A percentile compares a stretch with the other conserved stretches of the same genome.
phyloP scores from a whole-genome alignment of 768 basidiomycete species.

The Sporobolomyces pararoseus region DNA sequence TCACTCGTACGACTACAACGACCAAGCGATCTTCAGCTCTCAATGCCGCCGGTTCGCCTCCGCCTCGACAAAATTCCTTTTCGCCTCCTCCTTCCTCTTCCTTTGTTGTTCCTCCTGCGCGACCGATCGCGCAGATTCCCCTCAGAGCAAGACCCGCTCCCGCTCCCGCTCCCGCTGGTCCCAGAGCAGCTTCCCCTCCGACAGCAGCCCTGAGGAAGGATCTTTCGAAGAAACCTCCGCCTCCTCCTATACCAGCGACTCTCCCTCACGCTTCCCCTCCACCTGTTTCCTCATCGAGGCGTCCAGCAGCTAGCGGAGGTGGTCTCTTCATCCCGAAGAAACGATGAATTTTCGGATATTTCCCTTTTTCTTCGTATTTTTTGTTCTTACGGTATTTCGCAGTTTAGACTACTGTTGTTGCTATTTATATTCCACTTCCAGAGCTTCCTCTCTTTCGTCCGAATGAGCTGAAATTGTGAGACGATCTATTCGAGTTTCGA shows the following conservation, averaged over 20 bases:
- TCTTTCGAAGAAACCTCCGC: no score
- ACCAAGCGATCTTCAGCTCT: not conserved
- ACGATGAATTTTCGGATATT: not conserved
- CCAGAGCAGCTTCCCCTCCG: no score
- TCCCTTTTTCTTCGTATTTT: slow-evolving; percentile 4
- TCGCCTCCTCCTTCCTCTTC: not conserved
- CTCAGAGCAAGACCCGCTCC: not conserved
- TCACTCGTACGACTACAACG: slow-evolving; percentile 7
- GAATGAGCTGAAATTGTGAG: no score
- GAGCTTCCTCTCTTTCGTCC: no score
- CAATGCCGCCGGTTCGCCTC: not conserved
- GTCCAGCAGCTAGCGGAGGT: not conserved
- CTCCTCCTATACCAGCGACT: not conserved
- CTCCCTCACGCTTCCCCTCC: not conserved
- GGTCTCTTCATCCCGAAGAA: slow-evolving; percentile 12
- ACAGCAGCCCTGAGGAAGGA: not conserved
- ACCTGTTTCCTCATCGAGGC: not conserved
- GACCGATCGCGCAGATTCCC: not conserved
- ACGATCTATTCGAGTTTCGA: no score
- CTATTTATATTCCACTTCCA: no score
- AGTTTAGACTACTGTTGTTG: not conserved
- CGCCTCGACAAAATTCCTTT: not conserved
- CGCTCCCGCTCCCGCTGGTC: not conserved
- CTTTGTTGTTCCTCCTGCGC: not conserved
- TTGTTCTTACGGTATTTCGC: not conserved